Conservation (phyloP, 2,329 filamentous ascomycete species). For the Ophiocordyceps sinensis region DNA sequence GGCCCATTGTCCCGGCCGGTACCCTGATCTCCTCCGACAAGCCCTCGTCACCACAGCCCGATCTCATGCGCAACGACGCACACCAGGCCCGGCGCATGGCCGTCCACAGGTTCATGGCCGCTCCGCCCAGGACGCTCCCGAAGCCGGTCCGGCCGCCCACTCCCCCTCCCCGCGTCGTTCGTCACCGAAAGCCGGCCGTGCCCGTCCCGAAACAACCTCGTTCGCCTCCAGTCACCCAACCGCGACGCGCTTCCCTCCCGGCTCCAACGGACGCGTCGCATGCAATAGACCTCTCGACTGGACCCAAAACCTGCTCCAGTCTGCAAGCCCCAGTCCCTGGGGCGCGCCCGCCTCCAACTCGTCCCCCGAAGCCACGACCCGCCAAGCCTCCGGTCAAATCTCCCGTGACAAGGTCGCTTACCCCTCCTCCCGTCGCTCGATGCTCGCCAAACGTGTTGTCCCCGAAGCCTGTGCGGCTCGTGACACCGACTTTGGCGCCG, state of each 20-base stretch:
- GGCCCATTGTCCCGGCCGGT: slow-evolving; percentile 45
- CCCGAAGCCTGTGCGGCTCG: slow-evolving; percentile 17
- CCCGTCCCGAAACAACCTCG: not conserved
- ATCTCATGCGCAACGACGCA: not conserved
- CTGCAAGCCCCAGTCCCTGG: slow-evolving; percentile 1
- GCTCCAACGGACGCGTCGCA: not conserved
- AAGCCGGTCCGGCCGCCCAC: not conserved
- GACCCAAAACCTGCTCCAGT: slow-evolving; percentile 6
- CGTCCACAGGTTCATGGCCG: slow-evolving; percentile 1
- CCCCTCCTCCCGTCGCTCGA: slow-evolving; percentile 5
- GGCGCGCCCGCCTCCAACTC: not conserved
- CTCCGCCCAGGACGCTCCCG: not conserved
- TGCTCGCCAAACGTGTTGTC: slow-evolving; percentile 14
- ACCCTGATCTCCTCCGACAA: slow-evolving; percentile 56
- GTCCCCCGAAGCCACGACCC: not conserved
- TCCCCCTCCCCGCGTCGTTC: not conserved
- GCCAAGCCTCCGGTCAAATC: not conserved
- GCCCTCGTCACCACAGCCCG: slow-evolving; percentile 15
- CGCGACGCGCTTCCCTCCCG: not conserved
- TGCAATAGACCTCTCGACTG: not conserved
- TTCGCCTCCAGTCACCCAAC: not conserved
- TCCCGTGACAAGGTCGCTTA: slow-evolving; percentile 4
- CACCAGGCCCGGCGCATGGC: not conserved
- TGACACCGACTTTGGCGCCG: slow-evolving; percentile 15
- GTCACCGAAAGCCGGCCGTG: not conserved